Conservation (phyloP, 495 filamentous ascomycete species). For the Pyrenula massariospora region DNA sequence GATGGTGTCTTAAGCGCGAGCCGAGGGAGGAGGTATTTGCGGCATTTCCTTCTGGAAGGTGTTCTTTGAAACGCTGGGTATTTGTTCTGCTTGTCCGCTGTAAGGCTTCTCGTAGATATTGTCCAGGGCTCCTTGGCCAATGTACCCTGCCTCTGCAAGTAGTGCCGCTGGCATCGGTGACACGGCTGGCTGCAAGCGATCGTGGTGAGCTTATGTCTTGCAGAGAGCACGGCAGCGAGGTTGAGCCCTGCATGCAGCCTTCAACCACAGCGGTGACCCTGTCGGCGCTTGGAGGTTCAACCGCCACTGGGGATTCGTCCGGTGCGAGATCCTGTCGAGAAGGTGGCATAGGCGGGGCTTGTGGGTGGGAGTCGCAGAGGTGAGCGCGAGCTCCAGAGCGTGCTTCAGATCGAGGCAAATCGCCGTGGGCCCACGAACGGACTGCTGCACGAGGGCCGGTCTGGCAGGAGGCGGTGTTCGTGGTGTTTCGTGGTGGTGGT, state of each 20-base stretch:
- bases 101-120: too few species aligned
- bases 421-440: too few species aligned
- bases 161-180: background rate
- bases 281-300: background rate
- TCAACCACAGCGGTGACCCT: background rate
- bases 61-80: too few species aligned
- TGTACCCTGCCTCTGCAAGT: background rate
- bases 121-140: background rate
- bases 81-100: too few species aligned
- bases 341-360: background rate
- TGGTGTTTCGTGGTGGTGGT: background rate
- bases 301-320: background rate
- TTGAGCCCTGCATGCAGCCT: background rate
- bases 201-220: background rate
- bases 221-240: background rate
- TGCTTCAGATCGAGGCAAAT: background rate
- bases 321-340: too few species aligned
- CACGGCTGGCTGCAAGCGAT: background rate
- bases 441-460: too few species aligned
- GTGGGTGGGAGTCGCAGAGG: too few species aligned
- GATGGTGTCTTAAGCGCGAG: too few species aligned
- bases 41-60: too few species aligned
- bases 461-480: too few species aligned
- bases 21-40: too few species aligned
- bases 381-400: background rate